Evolutionary conservation across 2,329 filamentous ascomycete genomes (phyloP).

Genomic region (Trichoderma oligosporum): DNA sequence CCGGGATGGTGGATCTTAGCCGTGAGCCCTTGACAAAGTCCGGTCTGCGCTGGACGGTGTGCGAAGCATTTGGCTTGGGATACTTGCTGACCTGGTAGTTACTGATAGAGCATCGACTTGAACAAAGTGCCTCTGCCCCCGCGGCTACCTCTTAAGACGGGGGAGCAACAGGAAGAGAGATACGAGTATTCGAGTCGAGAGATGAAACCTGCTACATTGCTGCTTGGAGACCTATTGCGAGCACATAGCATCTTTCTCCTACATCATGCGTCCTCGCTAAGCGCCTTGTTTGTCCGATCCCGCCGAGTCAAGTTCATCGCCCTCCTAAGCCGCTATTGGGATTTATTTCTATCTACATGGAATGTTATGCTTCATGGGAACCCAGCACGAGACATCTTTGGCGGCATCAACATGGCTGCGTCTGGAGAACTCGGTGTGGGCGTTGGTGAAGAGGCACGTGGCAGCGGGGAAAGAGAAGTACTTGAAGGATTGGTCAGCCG

Average conservation of each 20-base stretch:
- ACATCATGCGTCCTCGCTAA: conserved; percentile 76
- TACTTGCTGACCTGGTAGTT: conserved; percentile 6
- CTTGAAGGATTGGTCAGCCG: conserved; percentile 79
- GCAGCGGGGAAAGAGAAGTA: conserved; percentile 89
- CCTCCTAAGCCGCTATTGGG: conserved; percentile 78
- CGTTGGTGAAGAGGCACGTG: conserved; percentile 91
- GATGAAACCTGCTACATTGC: conserved; percentile 73
- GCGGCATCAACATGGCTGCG: conserved; percentile 81
- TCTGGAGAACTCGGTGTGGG: conserved; percentile 90
- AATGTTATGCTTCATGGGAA: conserved; percentile 88
- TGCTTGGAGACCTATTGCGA: conserved; percentile 75
- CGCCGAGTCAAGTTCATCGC: conserved; percentile 66
- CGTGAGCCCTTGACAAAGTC: conserved; percentile 52
- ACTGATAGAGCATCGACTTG: conserved; percentile 59
- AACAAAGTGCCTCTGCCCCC: conserved; percentile 66
- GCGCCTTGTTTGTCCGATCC: conserved; percentile 61
- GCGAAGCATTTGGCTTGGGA: not conserved
- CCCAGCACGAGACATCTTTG: conserved; percentile 73
- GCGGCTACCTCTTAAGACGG: conserved; percentile 42
- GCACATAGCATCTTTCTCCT: conserved; percentile 82
- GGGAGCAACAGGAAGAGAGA: conserved; percentile 40
- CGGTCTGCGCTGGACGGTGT: not conserved
- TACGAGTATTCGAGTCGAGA: conserved; percentile 87
- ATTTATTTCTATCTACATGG: conserved; percentile 67
- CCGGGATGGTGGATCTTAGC: conserved; percentile 93